Base-by-base conservation (phyloP, 2,329 filamentous ascomycete genomes). In the Xylaria sp. region DNA sequence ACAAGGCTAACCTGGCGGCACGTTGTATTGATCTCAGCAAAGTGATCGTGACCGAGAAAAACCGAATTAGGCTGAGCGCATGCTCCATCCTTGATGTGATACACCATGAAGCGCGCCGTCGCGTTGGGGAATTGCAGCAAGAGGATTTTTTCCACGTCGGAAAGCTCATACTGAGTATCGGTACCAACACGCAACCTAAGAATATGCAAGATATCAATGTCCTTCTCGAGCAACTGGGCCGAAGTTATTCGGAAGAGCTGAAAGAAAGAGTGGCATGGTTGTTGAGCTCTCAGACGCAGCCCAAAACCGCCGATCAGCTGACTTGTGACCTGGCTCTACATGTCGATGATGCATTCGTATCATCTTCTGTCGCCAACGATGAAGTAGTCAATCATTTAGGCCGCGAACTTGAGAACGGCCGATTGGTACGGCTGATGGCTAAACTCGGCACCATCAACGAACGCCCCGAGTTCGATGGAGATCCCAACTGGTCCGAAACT, bases 381-480 rank as follows among this genome's bases (percentile, higher is more conserved):
- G 84, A 87, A 11, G 78, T 92, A 16, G 87, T 81, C 44, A 86
- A 83, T 13, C 85, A 90, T 55, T 79, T 97, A 30, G 85, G 82
- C 66, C 83, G 87, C 44, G 93, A 97, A 72, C 82, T 97, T 4
- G 94, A 97, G 72, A 97, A 97, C 68, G 92, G 88, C 8, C 86
- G 94, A 10, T 76, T 95, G 1, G 88, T 91, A 34, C 89, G 94
- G 13, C 79, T 96, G 60, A 80, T 92, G 69, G 75, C 82, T 71
- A 99, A 99, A 73, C 79, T 99, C 48, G 91, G 90, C 62, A 83
- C 90, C 59, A 86, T 99, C 71, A 94, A 94, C 69, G 94, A 99
- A 74, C 86, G 94, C 9, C 90, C 89, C 1, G 93, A 97, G 70
- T 88, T 89, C 63, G 89, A 91, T 56, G 85, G 86, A 47, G 89